Conservation (phyloP, 2,329 filamentous ascomycete species). For the Cladosporium sp. region DNA sequence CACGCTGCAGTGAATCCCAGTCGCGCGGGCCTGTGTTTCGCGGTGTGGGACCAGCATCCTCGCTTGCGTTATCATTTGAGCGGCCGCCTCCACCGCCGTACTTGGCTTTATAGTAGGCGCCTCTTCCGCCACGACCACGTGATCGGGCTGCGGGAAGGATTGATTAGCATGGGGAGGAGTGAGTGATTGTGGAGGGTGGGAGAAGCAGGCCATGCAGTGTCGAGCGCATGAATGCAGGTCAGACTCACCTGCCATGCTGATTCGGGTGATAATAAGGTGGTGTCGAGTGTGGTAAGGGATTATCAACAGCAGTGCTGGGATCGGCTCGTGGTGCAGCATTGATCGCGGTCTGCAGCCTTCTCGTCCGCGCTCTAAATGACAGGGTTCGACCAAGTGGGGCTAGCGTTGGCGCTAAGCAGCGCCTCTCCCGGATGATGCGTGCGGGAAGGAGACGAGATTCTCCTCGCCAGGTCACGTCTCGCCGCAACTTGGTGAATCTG, state of each 20-base stretch:
- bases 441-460: slow-evolving; percentile 2
- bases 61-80: slow-evolving; percentile 6
- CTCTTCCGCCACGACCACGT: slow-evolving; percentile 28
- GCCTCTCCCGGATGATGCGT: not conserved
- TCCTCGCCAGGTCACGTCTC: not conserved
- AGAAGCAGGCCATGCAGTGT: not conserved
- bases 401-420: not conserved
- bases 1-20: slow-evolving; percentile 29
- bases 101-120: slow-evolving; percentile 32
- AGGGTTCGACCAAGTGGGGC: slow-evolving; percentile 8
- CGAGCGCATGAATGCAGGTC: not conserved
- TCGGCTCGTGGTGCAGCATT: slow-evolving; percentile 5
- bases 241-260: slow-evolving; percentile 23
- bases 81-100: slow-evolving; percentile 31
- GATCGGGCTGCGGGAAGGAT: slow-evolving; percentile 20
- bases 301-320: not conserved
- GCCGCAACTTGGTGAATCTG: not conserved
- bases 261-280: not conserved
- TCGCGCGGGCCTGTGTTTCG: slow-evolving; percentile 16
- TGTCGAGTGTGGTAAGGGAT: not conserved
- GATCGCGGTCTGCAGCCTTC: not conserved
- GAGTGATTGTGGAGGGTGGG: not conserved
- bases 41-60: not conserved
- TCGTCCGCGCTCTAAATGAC: not conserved
- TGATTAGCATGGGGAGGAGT: slow-evolving; percentile 16